Base-by-base conservation (phyloP, 129 eudicot genomes). In the Oenanthe sinensis region DNA sequence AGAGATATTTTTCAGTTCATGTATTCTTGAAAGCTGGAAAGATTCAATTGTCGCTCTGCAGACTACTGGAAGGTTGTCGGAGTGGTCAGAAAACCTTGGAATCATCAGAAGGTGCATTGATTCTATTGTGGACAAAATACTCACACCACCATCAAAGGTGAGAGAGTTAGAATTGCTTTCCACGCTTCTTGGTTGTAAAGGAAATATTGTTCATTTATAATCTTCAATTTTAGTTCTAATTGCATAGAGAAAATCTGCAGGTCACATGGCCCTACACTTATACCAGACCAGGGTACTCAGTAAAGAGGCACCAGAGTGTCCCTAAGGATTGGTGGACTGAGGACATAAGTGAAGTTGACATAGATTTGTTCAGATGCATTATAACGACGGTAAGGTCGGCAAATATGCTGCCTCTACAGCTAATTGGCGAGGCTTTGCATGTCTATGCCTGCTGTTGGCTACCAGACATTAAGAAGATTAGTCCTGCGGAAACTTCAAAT, bases 291-390 rank as follows among this genome's bases (percentile, higher is more conserved):
- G 98, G 96, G 73, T 90, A 90, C 55, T 81, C 60, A 14, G 77
- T 75, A 46, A 89, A 87, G 83, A 85, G 87, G 65, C 88, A 80
- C 84, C 87, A 86, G 67, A 47, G 83, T 5, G 93, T 83, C 55
- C 97, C 98, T 8, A 93, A 86, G 81, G 98, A 93, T 81, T 93
- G 98, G 98, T 93, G 98, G 98, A 93, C 98, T 55, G 98, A 93
- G 81, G 96, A 93, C 78, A 81, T 93, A 73, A 85, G 94, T 63
- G 87, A 88, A 48, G 92, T 93, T 77, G 84, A 87, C 77, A 83
- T 87, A 78, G 96, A 93, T 79, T 76, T 89, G 36, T 90, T 93
- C 86, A 80, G 94, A 87, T 85, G 88, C 83, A 81, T 93, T 54
- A 50, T 93, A 62, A 82, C 84, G 6, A 84, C 92, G 0, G 80